Base-by-base conservation (phyloP, 2,329 filamentous ascomycete genomes). In the Aaosphaeria pasadenensis region DNA sequence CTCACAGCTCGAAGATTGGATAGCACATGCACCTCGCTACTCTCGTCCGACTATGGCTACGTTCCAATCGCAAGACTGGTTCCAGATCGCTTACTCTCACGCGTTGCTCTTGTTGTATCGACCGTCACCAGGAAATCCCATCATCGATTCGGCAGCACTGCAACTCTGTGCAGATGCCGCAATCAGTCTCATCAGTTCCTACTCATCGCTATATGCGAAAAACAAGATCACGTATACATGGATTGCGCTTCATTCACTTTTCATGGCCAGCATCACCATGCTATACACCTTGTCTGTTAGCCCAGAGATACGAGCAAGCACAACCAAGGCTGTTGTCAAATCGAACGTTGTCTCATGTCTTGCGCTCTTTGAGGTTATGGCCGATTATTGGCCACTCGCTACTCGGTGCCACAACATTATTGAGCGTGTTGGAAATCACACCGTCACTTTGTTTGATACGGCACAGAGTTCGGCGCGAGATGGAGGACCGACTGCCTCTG, bases 341-440 rank as follows among this genome's bases (percentile, higher is more conserved):
- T 41, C 39, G 11, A 41, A 41, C 24, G 17, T 41, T 9, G 17
- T 28, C 24, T 41, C 39, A 24, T 41, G 39, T 41, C 39, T 41
- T 9, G 35, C 44, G 9, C 28, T 41, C 7, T 13, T 41, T 24
- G 44, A 45, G 11, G 44, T 45, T 7, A 45, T 45, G 44, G 24
- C 35, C 6, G 44, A 45, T 11, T 30, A 17, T 24, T 45, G 44
- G 44, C 44, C 44, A 29, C 33, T 41, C 9, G 44, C 35, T 6
- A 30, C 11, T n/a, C 44, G 35, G 24, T 45, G 44, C 35, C 32
- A 45, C 31, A 32, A 45, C 11, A 45, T 45, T 24, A 41, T 45
- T 5, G 44, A 45, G 11, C 35, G 35, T 24, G 13, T 45, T 28
- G 44, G 44, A 11, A 45, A n/a, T 7, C 24, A 24, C 7, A 39